Evolutionary conservation across 129 eudicot species (phyloP).

Genomic region (Logfia minima): DNA sequence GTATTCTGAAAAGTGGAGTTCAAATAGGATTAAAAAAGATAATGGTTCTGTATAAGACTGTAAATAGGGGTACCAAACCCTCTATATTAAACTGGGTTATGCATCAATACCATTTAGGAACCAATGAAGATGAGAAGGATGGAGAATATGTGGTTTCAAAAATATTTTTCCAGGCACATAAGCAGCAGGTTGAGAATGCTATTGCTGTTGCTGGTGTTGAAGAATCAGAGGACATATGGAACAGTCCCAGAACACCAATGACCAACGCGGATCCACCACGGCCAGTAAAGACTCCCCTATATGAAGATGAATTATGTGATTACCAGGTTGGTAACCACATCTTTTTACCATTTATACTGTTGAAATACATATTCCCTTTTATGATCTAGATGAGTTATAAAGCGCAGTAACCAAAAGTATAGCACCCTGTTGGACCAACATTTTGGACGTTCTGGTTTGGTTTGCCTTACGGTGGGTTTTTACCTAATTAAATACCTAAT

Average conservation of each 20-base stretch:
- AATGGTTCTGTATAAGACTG: slow-evolving; percentile 66
- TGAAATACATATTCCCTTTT: background rate
- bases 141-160: slow-evolving; percentile 77
- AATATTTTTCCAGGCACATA: slow-evolving; percentile 59
- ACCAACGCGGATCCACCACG: slow-evolving; percentile 50
- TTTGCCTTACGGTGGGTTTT: too few relatives aligned
- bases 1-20: slow-evolving; percentile 49
- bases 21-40: slow-evolving; percentile 79
- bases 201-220: slow-evolving; percentile 10
- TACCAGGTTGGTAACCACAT: slow-evolving; percentile 44
- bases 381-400: too few relatives aligned
- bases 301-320: slow-evolving; percentile 39
- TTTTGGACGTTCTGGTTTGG: too few relatives aligned
- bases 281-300: slow-evolving; percentile 36
- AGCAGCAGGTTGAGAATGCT: slow-evolving; percentile 25
- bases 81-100: slow-evolving; percentile 73
- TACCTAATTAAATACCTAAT: too few relatives aligned
- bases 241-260: slow-evolving; percentile 58
- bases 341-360: background rate
- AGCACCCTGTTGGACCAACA: too few relatives aligned
- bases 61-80: slow-evolving; percentile 53
- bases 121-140: slow-evolving; percentile 64
- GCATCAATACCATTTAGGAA: slow-evolving; percentile 92
- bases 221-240: slow-evolving; percentile 31
- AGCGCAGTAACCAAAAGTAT: too few relatives aligned